Conservation (phyloP, 2,329 filamentous ascomycete species). For the Fusarium sp. region DNA sequence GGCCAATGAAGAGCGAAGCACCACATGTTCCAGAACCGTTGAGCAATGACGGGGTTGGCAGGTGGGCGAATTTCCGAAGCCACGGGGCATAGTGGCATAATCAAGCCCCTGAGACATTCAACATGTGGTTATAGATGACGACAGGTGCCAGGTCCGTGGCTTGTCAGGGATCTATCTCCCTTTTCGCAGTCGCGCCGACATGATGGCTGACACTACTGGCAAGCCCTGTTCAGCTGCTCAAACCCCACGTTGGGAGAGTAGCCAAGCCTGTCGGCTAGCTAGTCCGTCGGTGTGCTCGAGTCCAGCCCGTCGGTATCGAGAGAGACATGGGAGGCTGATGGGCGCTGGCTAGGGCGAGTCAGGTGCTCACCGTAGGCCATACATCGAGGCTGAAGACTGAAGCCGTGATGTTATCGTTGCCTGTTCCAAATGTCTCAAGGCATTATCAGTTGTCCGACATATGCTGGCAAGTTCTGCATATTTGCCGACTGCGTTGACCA, state of each 20-base stretch:
- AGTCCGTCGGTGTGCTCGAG: constrained; percentile 15
- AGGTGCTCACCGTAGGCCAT: constrained; percentile 13
- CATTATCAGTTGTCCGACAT: constrained; percentile 10
- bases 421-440: constrained; percentile 11
- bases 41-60: constrained; percentile 17
- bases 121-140: constrained; percentile 27
- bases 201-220: constrained; percentile 14
- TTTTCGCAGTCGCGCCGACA: constrained; percentile 17
- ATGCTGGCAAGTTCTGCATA: neutral
- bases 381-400: constrained; percentile 1
- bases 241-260: constrained; percentile 12
- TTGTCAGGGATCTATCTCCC: constrained; percentile 9
- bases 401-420: constrained; percentile 7
- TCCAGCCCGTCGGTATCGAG: constrained; percentile 18
- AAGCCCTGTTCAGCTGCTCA: constrained; percentile 26
- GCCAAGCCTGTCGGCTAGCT: constrained; percentile 5
- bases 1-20: constrained; percentile 22
- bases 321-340: constrained; percentile 26
- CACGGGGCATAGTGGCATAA: constrained; percentile 29
- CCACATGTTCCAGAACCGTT: constrained; percentile 34
- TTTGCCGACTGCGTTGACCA: neutral
- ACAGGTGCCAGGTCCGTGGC: constrained; percentile 18
- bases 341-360: constrained; percentile 28
- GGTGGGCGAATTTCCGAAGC: constrained; percentile 31
- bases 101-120: constrained; percentile 40